These are phyloP conservation scores for Pezizomycotina sp. DNA, from an alignment of 2,329 filamentous ascomycete species.

Conservation along the genomic window DNA sequence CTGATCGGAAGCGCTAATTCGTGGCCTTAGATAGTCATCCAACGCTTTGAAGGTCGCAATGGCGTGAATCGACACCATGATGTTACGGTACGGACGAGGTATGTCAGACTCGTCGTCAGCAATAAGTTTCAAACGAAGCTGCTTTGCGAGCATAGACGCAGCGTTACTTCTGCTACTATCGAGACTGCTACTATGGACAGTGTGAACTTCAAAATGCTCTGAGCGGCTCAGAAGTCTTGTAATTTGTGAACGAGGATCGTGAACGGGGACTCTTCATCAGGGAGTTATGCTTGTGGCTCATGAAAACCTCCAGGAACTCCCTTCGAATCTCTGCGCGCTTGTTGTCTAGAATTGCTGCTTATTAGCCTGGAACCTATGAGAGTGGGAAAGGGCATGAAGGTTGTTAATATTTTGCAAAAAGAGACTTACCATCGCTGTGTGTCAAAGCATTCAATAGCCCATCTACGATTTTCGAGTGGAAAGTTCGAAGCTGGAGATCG, in stretches of 20 bases:
- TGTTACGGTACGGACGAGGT: conserved; percentile 70
- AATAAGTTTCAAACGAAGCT: conserved; percentile 72
- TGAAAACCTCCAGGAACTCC: conserved; percentile 81
- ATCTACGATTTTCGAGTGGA: conserved; percentile 80
- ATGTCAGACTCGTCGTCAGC: conserved; percentile 86
- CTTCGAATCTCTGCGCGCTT: conserved; percentile 48
- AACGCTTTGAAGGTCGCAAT: conserved; percentile 95
- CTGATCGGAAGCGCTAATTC: conserved; percentile 52
- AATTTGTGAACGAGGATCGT: conserved; percentile 84
- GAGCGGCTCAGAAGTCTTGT: conserved; percentile 91
- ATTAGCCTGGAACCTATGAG: conserved; percentile 7
- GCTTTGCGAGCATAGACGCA: conserved; percentile 90
- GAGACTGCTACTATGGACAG: conserved; percentile 80
- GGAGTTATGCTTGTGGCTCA: conserved; percentile 44
- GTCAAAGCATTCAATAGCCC: conserved; percentile 70
- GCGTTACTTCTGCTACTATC: conserved; percentile 82
- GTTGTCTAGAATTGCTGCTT: conserved; percentile 20
- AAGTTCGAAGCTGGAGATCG: conserved; percentile 76
- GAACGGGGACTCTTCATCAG: conserved; percentile 51
- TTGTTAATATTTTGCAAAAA: conserved; percentile 1
- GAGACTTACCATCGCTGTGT: conserved; percentile 39
- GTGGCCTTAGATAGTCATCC: conserved; percentile 84
- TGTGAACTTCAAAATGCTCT: conserved; percentile 95
- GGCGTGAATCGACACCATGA: conserved; percentile 96
- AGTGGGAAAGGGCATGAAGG: not conserved